Conservation (phyloP, 345 rosid genomes). For the Eucalyptus cloeziana region DNA sequence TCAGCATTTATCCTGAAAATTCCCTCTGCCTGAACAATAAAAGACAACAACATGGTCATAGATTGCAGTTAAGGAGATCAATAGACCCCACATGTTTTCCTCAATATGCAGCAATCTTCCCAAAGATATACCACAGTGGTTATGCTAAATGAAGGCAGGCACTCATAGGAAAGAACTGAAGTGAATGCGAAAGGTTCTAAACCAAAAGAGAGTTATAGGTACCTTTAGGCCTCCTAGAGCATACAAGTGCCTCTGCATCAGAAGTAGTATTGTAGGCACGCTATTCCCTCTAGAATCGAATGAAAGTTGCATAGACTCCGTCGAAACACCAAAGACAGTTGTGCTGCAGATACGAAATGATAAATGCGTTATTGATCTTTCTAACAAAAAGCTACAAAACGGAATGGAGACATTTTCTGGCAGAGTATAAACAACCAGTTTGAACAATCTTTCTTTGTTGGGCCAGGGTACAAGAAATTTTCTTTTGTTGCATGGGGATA, state of each 20-base stretch:
- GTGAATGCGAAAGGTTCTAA: not conserved
- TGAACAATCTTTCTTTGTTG: not conserved
- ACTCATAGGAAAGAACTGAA: not conserved
- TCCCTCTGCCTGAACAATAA: constrained; percentile 70
- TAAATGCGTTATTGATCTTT: not conserved
- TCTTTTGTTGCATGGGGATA: not conserved
- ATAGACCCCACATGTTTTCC: not conserved
- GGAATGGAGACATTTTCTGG: not conserved
- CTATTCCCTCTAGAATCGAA: constrained; percentile 88
- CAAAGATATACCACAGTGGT: not conserved
- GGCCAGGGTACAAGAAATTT: not conserved
- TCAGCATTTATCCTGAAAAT: constrained; percentile 90
- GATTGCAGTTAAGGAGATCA: not conserved
- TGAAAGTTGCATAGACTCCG: constrained; percentile 96
- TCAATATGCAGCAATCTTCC: not conserved
- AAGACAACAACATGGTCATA: not conserved
- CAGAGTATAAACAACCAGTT: not conserved
- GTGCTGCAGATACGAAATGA: constrained; percentile 39
- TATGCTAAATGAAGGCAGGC: not conserved
- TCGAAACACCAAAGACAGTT: constrained; percentile 91
- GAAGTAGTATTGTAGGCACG: constrained; percentile 80
- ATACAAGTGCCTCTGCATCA: constrained; percentile 79
- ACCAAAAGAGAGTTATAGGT: not conserved
- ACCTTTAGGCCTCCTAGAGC: constrained; percentile 85
- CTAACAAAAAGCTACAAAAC: not conserved